phyloP scores from a whole-genome alignment of 2,329 filamentous ascomycete genomes.

The Cyphellophora attinorum region DNA sequence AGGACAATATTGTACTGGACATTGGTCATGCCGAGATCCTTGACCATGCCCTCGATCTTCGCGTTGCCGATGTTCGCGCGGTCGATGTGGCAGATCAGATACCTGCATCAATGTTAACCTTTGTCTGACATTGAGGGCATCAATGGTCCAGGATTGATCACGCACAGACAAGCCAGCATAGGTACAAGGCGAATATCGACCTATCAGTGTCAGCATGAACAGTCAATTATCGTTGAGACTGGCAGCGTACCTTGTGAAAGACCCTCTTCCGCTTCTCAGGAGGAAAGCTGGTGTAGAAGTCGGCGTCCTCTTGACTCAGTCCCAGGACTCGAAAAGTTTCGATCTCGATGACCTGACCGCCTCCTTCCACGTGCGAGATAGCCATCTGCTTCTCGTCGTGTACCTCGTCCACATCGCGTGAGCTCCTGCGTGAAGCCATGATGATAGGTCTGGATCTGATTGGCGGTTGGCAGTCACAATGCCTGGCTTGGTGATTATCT shows the following conservation, averaged over 20 bases:
- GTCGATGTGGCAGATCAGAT: conserved; percentile 64
- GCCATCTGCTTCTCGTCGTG: background rate
- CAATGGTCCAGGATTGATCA: too few species aligned
- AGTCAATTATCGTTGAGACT: background rate
- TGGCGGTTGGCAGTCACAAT: too few species aligned
- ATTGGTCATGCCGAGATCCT: conserved; percentile 38
- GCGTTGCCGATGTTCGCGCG: conserved; percentile 6
- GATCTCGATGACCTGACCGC: conserved; percentile 16
- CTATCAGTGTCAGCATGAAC: conserved; percentile 25
- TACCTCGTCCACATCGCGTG: too few species aligned
- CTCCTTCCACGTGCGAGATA: conserved; percentile 1
- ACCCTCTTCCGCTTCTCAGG: conserved; percentile 17
- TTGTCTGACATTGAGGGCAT: too few species aligned
- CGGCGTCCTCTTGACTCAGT: conserved; percentile 20
- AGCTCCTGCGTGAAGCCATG: too few species aligned
- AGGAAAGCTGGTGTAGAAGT: conserved; percentile 22
- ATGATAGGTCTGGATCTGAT: too few species aligned
- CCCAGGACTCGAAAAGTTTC: conserved; percentile 23
- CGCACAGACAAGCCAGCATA: conserved; percentile 52
- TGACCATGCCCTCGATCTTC: conserved; percentile 30
- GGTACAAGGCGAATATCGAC: conserved; percentile 58
- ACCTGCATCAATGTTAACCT: too few species aligned
- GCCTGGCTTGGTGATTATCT: too few species aligned
- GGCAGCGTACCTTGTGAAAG: conserved; percentile 12
- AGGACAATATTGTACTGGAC: conserved; percentile 29